Evolutionary conservation across 306 rosid species (phyloP), one percentile per base, ranked within the genome.

Genomic region (Sphenostylis stenocarpa): DNA sequence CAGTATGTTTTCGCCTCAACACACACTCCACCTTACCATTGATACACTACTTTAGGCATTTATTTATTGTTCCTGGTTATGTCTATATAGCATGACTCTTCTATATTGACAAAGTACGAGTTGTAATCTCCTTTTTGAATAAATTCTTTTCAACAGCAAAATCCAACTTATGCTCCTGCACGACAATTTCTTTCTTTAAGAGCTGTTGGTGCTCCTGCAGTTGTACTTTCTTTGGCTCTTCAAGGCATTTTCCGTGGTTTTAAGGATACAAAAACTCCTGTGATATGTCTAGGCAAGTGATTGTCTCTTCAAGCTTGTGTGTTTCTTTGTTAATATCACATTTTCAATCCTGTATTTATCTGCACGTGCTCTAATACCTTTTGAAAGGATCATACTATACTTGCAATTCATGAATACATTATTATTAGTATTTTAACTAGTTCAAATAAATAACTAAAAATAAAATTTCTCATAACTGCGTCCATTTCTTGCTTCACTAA

Each of bases 231-330:
- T 72, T 86, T 95, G 92, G 96, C 99, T 72, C 97, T 92, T 75
- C 99, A 95, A 82, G 99, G 99, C 66, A 86, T 95, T 84, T 95
- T 95, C 75, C 97, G 97, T 75, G 99, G 99, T 70, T 95, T 92
- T 81, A 95, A 89, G 87, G 99, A 95, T 82, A 95, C 99, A 31
- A 87, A 85, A 85, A 95, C 97, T 64, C 97, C 99, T 29, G 90
- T 95, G 71, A 49, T 92, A 49, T 92, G 99, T 84, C 86, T 95
- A 83, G 99, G 99, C 82, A 88, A 87, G 94, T 85, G 41, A 78
- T 76, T 73, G 38, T 36, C 41, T 78, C 41, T 3, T 41, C 16
- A 41, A 49, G 26, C n/a, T n/a, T 38, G 3, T 81, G 31, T 60
- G 23, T 69, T 31, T 63, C 62, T 68, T 28, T 73, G 39, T n/a